A percentile compares a stretch with the other conserved stretches of the same genome.
Evolutionary conservation across 2,329 filamentous ascomycete species (phyloP).

Genomic region (Amauroascus niger): DNA sequence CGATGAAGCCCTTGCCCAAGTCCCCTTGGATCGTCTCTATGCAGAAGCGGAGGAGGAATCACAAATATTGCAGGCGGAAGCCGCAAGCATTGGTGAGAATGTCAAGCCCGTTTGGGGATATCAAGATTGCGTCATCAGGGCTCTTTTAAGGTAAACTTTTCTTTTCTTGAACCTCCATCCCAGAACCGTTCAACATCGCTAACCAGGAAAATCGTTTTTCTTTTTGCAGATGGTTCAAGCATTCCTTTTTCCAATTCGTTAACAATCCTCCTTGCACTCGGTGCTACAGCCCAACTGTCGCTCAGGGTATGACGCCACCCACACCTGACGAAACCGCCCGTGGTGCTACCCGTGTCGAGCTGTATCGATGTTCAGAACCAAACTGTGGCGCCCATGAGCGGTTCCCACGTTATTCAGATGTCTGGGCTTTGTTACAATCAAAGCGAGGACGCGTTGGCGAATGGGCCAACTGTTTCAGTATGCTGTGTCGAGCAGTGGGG

Average conservation of each 20-base stretch:
- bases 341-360: slow-evolving; percentile 76
- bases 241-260: slow-evolving; percentile 90
- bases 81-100: slow-evolving; percentile 73
- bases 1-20: slow-evolving; percentile 77
- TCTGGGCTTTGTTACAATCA: slow-evolving; percentile 83
- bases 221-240: slow-evolving; percentile 73
- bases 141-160: slow-evolving; percentile 61
- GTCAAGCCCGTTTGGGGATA: slow-evolving; percentile 87
- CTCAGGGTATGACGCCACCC: slow-evolving; percentile 71
- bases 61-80: slow-evolving; percentile 77
- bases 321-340: slow-evolving; percentile 82
- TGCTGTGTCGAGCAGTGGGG: slow-evolving; percentile 89
- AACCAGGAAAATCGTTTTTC: slow-evolving; percentile 4
- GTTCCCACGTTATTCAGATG: slow-evolving; percentile 90
- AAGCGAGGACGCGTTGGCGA: slow-evolving; percentile 79
- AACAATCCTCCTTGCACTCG: slow-evolving; percentile 82
- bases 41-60: slow-evolving; percentile 87
- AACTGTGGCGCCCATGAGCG: slow-evolving; percentile 71
- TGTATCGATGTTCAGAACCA: slow-evolving; percentile 74
- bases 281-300: slow-evolving; percentile 74
- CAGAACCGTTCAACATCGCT: slow-evolving; percentile 13
- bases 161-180: slow-evolving; percentile 19
- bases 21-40: slow-evolving; percentile 86
- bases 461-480: slow-evolving; percentile 98
- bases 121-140: slow-evolving; percentile 89